Base-by-base conservation (phyloP, 2,329 filamentous ascomycete genomes). In the Diaporthe sp. region DNA sequence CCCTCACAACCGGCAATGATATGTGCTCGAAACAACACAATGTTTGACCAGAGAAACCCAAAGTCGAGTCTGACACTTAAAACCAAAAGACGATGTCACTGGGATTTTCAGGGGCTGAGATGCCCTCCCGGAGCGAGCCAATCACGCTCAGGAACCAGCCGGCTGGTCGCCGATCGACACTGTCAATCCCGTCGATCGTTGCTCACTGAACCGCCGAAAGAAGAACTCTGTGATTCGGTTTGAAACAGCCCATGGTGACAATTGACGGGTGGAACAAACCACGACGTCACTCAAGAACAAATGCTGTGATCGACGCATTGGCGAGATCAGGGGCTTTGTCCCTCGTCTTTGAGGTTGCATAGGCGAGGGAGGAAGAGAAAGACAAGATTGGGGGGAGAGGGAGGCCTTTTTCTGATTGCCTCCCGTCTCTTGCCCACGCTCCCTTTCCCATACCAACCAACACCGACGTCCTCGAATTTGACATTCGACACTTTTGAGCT, bases 231-330 rank as follows among this genome's bases (percentile, higher is more conserved):
- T 73, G 71, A 73, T 55, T 73, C 71, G 61, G 6, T 55, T 65
- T 65, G 58, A 73, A 73, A 73, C 71, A 42, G 49, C 37, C 49
- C 46, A n/a, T n/a, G 46, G 58, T 73, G 58, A 73, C 71, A 65
- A 34, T 73, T 44, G 59, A 44, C 46, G 49, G 58, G 71, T 72
- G 46, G 57, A 72, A 72, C 70, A 53, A 53, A 72, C 39, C 58
- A 65, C 71, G 71, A 65, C 71, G 71, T 73, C 71, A 73, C 70
- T 65, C 55, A 55, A 62, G 59, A 62, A 73, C 71, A 65, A 42
- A 31, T 53, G 51, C 53, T 73, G 49, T 57, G 71, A 73, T 73
- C 58, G 51, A 22, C 71, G 49, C 58, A 46, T 65, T 73, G 71
- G 58, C 71, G 61, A 73, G 42, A 61, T 65, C 46, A 73, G 71